These are phyloP conservation scores for Pichia exigua DNA, from an alignment of 805 yeast species.

Conservation along the genomic window DNA sequence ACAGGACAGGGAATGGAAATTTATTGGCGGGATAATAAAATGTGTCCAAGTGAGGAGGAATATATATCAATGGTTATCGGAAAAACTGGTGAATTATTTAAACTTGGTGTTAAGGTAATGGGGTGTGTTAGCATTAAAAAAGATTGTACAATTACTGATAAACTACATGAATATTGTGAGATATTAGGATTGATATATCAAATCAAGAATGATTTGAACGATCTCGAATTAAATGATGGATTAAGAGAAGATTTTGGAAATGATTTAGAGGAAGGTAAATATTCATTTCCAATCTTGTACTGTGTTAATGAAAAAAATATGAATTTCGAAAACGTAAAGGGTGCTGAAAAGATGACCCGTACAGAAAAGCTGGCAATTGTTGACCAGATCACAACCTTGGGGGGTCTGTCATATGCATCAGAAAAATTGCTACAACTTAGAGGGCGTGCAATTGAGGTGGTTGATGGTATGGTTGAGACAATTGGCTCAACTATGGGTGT, in stretches of 20 bases:
- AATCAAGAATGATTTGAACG: constrained; percentile 76
- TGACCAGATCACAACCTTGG: background rate
- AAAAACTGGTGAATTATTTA: constrained; percentile 83
- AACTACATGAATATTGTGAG: constrained; percentile 57
- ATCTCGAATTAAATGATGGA: constrained; percentile 48
- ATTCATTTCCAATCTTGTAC: constrained; percentile 78
- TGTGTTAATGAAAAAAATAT: background rate
- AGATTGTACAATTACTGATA: background rate
- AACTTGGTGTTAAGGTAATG: constrained; percentile 65
- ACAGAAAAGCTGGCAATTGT: background rate
- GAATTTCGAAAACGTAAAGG: background rate
- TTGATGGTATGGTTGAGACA: background rate
- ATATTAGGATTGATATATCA: constrained; percentile 79
- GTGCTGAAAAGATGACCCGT: background rate
- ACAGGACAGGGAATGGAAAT: constrained; percentile 87
- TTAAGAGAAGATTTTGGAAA: constrained; percentile 41
- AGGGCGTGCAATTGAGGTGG: background rate
- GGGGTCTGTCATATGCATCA: background rate
- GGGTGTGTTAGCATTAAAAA: constrained; percentile 14
- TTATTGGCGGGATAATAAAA: constrained; percentile 70
- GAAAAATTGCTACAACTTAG: background rate
- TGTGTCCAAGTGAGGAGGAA: constrained; percentile 52
- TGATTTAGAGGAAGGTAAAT: constrained; percentile 84
- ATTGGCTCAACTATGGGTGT: background rate
- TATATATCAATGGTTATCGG: constrained; percentile 77